phyloP scores from a whole-genome alignment of 306 rosid genomes.

The Inga leiocalycina region DNA sequence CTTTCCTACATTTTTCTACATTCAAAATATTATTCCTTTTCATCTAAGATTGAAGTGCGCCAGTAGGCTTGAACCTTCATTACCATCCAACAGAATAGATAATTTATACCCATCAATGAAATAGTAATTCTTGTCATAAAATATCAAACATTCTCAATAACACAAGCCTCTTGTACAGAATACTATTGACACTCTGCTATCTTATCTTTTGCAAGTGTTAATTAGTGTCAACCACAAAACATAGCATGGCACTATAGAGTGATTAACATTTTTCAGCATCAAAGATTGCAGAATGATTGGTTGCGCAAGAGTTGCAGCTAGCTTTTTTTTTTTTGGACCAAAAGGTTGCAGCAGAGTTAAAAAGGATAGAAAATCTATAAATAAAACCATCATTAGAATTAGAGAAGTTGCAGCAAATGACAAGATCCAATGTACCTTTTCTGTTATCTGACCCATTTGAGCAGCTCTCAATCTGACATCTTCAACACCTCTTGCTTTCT shows the following conservation, averaged over 20 bases:
- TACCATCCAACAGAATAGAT: neutral
- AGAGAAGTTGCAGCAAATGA: constrained; percentile 7
- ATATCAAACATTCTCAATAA: neutral
- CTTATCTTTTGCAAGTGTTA: neutral
- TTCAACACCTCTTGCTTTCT: constrained; percentile 96
- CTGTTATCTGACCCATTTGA: constrained; percentile 85
- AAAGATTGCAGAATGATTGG: neutral
- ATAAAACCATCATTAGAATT: constrained; percentile 6
- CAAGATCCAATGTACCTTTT: constrained; percentile 59
- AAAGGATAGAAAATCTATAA: neutral
- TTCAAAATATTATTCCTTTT: neutral
- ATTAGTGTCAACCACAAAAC: neutral
- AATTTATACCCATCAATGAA: neutral
- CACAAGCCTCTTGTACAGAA: neutral
- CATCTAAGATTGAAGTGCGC: neutral
- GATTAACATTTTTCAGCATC: constrained; percentile 7
- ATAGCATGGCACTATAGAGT: constrained; percentile 10
- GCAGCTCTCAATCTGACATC: constrained; percentile 94
- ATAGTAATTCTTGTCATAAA: neutral
- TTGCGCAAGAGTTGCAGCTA: neutral
- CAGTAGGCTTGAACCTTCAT: neutral
- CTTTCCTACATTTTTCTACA: neutral
- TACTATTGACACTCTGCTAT: neutral
- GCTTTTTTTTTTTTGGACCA: neutral
- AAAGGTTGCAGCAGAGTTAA: neutral